Evolutionary conservation across 805 yeast genomes (phyloP), one percentile per base, ranked within the genome.

Genomic region (Barnettozyma botsteinii): DNA sequence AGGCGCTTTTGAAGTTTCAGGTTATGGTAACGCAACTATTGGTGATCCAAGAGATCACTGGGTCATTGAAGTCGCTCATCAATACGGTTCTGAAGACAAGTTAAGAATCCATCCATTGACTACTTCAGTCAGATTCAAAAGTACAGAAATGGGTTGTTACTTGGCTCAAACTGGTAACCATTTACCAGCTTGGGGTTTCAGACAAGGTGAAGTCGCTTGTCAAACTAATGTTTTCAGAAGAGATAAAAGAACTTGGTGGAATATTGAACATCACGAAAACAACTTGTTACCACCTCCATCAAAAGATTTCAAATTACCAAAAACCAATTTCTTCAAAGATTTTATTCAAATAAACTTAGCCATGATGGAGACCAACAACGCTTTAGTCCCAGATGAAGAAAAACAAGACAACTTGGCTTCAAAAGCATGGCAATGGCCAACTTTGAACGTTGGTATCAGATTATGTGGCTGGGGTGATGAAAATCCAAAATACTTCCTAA

Each of bases 181-280:
- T 19, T 79, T 89, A 57, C 99, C 99, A 15, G 79, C 78, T 14
- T 93, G 99, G 99, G 99, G 98, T 17, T 93, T 91, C 75, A 77
- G 87, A 59, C 99, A 93, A 69, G 95, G 96, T 47, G 99, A 93
- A 67, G 91, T 93, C 48, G 81, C 80, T 2, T 93, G 99, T 66
- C 62, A 69, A 59, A 77, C 73, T 50, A 62, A 69, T 46, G 79
- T 87, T 27, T 83, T 79, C 61, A 66, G 57, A 33, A 79, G 84
- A 61, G 95, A 85, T 57, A 85, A 84, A 67, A 70, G 91, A 53
- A 83, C 89, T 15, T 85, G 93, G 91, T 85, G 93, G 93, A 84
- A 83, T 60, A 71, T 85, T 46, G 95, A 85, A 62, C 70, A 71
- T 51, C 87, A 85, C 59, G 64, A 62, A 44, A 84, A 85, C 59